Evolutionary conservation across 441 rosid genomes (phyloP).

Genomic region (Hura crepitans): DNA sequence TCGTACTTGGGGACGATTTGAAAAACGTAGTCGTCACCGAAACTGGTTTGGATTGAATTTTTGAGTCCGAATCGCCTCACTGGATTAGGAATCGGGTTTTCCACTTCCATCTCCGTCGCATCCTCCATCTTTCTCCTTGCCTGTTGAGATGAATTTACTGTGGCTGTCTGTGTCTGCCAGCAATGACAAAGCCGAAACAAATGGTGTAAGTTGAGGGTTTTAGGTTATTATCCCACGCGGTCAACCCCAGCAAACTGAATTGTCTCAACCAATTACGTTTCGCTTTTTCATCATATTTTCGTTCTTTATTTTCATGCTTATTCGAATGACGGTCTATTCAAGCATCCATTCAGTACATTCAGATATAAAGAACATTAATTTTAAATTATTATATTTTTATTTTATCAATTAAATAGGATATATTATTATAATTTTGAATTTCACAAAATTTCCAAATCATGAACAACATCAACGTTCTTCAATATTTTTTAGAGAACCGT

Average conservation of each 20-base stretch:
- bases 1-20: conserved; percentile 70
- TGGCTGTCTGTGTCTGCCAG: neutral
- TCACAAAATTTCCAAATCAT: no score
- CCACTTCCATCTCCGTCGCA: conserved; percentile 56
- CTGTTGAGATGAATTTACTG: neutral
- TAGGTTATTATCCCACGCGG: conserved; percentile 1
- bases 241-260: neutral
- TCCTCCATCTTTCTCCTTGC: conserved; percentile 36
- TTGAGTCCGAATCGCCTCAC: conserved; percentile 57
- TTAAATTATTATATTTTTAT: no score
- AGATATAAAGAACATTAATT: no score
- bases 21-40: conserved; percentile 82
- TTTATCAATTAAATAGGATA: no score
- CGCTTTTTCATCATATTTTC: neutral
- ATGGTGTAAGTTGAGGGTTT: conserved; percentile 8
- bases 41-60: conserved; percentile 78
- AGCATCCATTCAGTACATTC: no score
- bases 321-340: no score
- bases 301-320: no score
- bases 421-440: no score
- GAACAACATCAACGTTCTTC: no score
- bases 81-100: conserved; percentile 25
- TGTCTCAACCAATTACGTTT: neutral
- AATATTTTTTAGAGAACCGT: no score
- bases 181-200: no score